Base-by-base conservation (phyloP, 2,329 filamentous ascomycete genomes). In the Colletotrichum coccodes region DNA sequence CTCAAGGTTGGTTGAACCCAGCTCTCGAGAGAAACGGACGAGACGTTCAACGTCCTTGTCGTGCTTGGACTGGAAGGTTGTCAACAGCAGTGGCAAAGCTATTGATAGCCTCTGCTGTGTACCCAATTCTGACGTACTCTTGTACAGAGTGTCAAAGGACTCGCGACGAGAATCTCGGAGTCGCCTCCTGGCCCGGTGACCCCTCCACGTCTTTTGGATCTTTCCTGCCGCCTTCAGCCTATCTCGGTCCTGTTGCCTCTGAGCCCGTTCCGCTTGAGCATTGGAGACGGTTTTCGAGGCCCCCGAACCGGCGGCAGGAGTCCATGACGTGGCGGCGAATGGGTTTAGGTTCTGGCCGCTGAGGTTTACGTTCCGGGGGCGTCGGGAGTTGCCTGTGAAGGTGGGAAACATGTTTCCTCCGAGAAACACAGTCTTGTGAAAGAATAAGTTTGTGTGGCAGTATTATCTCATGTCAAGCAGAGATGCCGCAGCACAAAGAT, bases 301-400 rank as follows among this genome's bases (percentile, higher is more conserved):
- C 21, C 90, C 91, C 1, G 89, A 85, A 18, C 86, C 86, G 8
- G 85, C 85, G 14, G 86, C 82, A 5, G 87, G 83, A 18, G 83
- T 82, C 85, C 90, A 89, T 47, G 85, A 83, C 36, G 86, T 86
- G 72, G 88, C 88, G 69, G 87, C 90, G 79, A 96, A 97, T 4
- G 94, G 94, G 76, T 97, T 97, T 58, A 85, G 85, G 72, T 89
- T 89, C 74, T 95, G 92, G 71, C 94, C 96, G 73, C 94, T 96
- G 70, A 99, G 91, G 81, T 98, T 98, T 78, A 98, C 94, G 79
- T 98, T 95, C 72, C 96, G 91, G 70, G 92, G 91, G 73, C 93
- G 92, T 76, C 94, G 91, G 75, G 94, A 93, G 81, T 84, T 93
- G 74, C 96, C 96, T 28, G 93, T 96, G 83, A 99, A 99, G 61